Evolutionary conservation across 2,329 filamentous ascomycete species (phyloP), one percentile per base, ranked within the genome.

Genomic region (Aspergillus luchuensis): DNA sequence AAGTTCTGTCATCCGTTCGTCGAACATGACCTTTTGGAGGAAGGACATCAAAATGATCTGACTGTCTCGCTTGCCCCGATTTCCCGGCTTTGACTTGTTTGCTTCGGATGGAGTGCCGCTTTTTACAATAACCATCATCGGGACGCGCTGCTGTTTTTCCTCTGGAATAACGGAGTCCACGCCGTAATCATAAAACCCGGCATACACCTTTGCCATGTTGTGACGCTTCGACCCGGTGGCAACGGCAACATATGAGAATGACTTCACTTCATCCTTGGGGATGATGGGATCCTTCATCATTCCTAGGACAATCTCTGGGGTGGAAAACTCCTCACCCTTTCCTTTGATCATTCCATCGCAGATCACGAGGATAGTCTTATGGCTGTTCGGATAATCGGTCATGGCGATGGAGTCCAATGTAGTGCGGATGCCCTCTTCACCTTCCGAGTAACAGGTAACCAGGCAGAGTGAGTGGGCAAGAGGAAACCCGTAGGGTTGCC

Each of bases 21-120:
- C 95, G 71, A 99, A 99, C 95, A 99, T 99, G 73, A 99, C 95
- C 81, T 99, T 99, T 75, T 99, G 95, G 68, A 99, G 81, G 84
- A 99, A 99, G 5, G 93, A 97, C 95, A 99, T 99, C 67, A 99
- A 85, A 69, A 99, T 95, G 72, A 99, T 97, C 78, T 99, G 95
- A 81, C 92, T 97, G 84, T 99, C 95, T 75, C 95, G 91, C 84
- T 99, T 99, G 78, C 95, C 96, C 79, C 95, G 88, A 79, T 99
- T 99, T 70, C 95, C 95, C 11, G 96, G 92, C 79, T 99, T 99
- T 59, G 90, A 84, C 69, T 90, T 89, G 43, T 78, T 82, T 33
- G 87, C 85, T 79, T 99, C 95, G 58, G 92, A 91, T 1, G 92
- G 92, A 13, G 95, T 98, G 67, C 95, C 95, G 71, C 91, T 96